These are phyloP conservation scores for Aspergillus terreus DNA, from an alignment of 2,329 filamentous ascomycete genomes.

Conservation along the genomic window DNA sequence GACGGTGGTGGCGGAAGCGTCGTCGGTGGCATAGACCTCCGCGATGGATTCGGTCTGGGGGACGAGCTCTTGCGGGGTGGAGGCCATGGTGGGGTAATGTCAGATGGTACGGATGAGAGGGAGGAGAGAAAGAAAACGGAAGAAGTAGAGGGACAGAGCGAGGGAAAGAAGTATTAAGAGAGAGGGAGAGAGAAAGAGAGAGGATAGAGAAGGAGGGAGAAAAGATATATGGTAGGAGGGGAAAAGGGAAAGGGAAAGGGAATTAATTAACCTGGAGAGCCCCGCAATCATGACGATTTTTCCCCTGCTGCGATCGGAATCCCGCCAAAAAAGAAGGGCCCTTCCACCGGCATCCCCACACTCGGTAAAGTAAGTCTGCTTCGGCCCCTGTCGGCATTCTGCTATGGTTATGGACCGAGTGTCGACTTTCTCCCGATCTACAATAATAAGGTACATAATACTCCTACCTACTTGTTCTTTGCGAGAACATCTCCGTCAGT, in stretches of 20 bases:
- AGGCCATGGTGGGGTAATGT: slow-evolving; percentile 30
- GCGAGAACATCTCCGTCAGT: background rate
- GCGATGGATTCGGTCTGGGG: slow-evolving; percentile 71
- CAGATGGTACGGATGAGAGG: background rate
- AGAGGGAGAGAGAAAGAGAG: background rate
- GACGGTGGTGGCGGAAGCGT: slow-evolving; percentile 69
- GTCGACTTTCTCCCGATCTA: background rate
- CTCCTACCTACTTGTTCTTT: no score
- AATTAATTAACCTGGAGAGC: background rate
- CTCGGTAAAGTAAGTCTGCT: background rate
- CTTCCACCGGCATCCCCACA: background rate
- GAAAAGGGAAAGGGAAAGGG: background rate
- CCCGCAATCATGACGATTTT: slow-evolving; percentile 1
- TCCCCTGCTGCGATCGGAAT: background rate
- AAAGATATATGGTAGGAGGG: slow-evolving; percentile 1
- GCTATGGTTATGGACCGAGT: background rate
- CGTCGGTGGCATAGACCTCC: slow-evolving; percentile 78
- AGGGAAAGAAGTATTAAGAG: background rate
- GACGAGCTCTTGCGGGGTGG: slow-evolving; percentile 50
- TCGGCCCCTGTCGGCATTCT: background rate
- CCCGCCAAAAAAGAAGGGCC: background rate
- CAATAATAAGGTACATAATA: no score
- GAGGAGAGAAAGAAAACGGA: slow-evolving; percentile 1
- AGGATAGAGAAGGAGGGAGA: background rate
- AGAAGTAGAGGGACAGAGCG: background rate